Base-by-base conservation (phyloP, 2,329 filamentous ascomycete species). In the Colletotrichum simmondsii region DNA sequence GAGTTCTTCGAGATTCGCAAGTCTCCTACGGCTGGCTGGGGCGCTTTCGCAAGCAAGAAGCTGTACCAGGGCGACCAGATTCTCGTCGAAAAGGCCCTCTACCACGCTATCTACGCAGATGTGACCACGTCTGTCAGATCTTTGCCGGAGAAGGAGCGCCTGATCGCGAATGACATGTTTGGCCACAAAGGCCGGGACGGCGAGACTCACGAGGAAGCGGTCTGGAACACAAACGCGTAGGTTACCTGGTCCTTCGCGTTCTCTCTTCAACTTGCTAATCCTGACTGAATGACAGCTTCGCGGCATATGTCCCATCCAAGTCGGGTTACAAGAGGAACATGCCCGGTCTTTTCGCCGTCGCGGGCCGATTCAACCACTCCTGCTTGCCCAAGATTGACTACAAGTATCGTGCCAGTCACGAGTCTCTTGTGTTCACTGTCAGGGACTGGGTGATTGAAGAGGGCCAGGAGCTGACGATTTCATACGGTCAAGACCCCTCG, bases 341-440 rank as follows among this genome's bases (percentile, higher is more conserved):
- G 5, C 84, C 82, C 0, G 83, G 82, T 1, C 73, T 90, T 2
- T 90, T 89, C 69, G 82, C 86, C 1, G 80, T 88, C 6, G 87
- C 86, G 0, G 86, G 88, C 0, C 83, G 89, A 2, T 91, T 92
- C 80, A 92, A 92, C 77, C 90, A 92, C 76, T 85, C 88, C 0
- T 92, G 90, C 76, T 71, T 75, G 2, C 81, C 84, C 0, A 78
- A 75, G 3, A 77, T 89, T 30, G 75, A 79, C 2, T 91, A 87
- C 76, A 75, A 59, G 1, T 89, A 84, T 75, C 82, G 87, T 63
- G 6, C 62, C 0, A 53, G 68, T 0, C 69, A 75, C 1, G 74
- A 80, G 7, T 77, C 80, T 3, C 83, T 92, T 42, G 78, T 82
- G 0, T 81, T 91, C 72, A 80, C 78, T 1, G 81, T 86, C 2